A percentile compares a stretch with the other conserved stretches of the same genome.
phyloP scores from a whole-genome alignment of 2,329 filamentous ascomycete genomes.

The Exophiala mesophila region DNA sequence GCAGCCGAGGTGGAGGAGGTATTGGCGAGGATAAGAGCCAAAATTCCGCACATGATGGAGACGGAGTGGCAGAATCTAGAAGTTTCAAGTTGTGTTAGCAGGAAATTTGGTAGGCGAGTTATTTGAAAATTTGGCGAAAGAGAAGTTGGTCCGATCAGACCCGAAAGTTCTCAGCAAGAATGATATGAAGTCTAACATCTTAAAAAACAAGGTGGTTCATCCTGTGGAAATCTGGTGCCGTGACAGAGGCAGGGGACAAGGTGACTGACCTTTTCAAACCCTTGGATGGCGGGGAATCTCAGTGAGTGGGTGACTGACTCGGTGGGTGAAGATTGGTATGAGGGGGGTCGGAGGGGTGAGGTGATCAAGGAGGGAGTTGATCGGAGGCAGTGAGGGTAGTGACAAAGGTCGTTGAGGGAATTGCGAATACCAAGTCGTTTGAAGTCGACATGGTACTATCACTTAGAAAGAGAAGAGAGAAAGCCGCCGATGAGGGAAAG shows the following conservation, averaged over 20 bases:
- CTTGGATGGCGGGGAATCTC: too few species aligned
- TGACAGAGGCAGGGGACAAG: too few species aligned
- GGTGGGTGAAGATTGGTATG: not conserved
- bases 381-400: conserved; percentile 4
- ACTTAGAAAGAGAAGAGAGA: not conserved
- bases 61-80: conserved; percentile 8
- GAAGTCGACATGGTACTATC: not conserved
- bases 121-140: not conserved
- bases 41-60: conserved; percentile 57
- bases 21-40: conserved; percentile 57
- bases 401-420: too few species aligned
- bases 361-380: conserved; percentile 2
- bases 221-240: conserved; percentile 23
- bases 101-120: too few species aligned
- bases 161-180: conserved; percentile 23
- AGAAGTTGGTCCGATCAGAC: conserved; percentile 14
- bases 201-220: conserved; percentile 40
- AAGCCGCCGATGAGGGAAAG: not conserved
- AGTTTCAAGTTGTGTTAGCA: too few species aligned
- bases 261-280: too few species aligned
- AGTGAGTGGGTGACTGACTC: too few species aligned
- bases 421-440: not conserved
- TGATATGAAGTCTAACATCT: conserved; percentile 49
- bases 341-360: not conserved
- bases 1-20: conserved; percentile 49